These are phyloP conservation scores for Talaromyces rugulosus DNA, from an alignment of 2,329 filamentous ascomycete genomes.

Conservation along the genomic window DNA sequence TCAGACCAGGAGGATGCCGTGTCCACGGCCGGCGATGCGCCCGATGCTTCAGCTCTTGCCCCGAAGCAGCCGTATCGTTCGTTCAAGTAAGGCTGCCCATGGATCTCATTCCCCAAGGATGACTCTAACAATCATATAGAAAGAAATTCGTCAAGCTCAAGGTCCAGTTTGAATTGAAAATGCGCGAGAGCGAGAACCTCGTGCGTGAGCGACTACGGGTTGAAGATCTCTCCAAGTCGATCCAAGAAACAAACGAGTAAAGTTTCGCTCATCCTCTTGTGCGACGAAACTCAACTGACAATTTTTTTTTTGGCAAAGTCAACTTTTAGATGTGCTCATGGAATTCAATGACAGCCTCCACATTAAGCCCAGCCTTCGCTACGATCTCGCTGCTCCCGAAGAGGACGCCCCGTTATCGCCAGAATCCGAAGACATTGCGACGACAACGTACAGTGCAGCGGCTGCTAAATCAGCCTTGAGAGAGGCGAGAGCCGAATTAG, in stretches of 20 bases:
- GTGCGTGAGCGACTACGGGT: conserved; percentile 80
- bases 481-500: conserved; percentile 35
- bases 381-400: conserved; percentile 57
- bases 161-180: conserved; percentile 73
- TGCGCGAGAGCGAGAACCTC: conserved; percentile 59
- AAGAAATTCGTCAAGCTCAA: conserved; percentile 93
- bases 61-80: conserved; percentile 58
- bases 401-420: conserved; percentile 41
- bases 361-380: conserved; percentile 68
- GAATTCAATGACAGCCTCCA: conserved; percentile 84
- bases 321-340: conserved; percentile 79
- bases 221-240: conserved; percentile 71
- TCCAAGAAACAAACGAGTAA: conserved; percentile 91
- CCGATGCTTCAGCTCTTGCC: conserved; percentile 28
- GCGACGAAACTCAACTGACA: not conserved
- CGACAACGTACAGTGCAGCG: conserved; percentile 27
- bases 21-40: conserved; percentile 27
- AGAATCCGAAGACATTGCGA: conserved; percentile 35
- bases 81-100: conserved; percentile 52
- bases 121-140: conserved; percentile 19
- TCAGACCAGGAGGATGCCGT: conserved; percentile 25
- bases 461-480: conserved; percentile 32
- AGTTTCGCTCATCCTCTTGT: conserved; percentile 25
- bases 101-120: not conserved
- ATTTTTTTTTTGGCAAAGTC: conserved; percentile 48